Percentiles rank a stretch among this genome's conserved stretches.
These are phyloP conservation scores for Calonectria leucothoes DNA, from an alignment of 2,329 filamentous ascomycete species.

Conservation along the genomic window DNA sequence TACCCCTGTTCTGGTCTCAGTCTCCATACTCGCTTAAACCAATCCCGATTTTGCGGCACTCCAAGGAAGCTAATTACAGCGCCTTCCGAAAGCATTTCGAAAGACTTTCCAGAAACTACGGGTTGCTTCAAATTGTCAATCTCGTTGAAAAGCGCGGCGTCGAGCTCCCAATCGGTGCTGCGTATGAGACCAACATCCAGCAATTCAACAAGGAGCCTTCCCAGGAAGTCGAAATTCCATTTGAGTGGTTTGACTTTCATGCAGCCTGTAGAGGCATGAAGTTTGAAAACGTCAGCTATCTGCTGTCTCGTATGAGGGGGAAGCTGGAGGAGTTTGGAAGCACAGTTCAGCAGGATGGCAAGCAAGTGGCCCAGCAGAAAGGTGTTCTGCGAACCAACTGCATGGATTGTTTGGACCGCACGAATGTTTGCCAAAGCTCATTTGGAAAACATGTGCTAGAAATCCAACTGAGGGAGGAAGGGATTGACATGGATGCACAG, in stretches of 20 bases:
- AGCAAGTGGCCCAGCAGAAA: constrained; percentile 64
- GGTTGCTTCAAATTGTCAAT: constrained; percentile 81
- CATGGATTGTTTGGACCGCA: constrained; percentile 98
- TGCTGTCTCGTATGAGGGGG: constrained; percentile 77
- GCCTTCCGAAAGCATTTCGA: constrained; percentile 87
- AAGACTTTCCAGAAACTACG: constrained; percentile 76
- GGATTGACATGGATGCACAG: constrained; percentile 80
- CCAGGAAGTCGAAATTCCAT: constrained; percentile 58
- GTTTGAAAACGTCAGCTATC: constrained; percentile 90
- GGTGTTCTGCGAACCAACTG: constrained; percentile 95
- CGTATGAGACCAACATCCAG: constrained; percentile 77
- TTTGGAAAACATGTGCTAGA: constrained; percentile 88
- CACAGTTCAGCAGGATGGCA: constrained; percentile 67
- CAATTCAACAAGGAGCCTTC: constrained; percentile 73
- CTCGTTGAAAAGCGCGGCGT: constrained; percentile 90
- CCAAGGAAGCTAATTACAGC: constrained; percentile 78
- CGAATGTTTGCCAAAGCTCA: constrained; percentile 94
- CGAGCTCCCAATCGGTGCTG: constrained; percentile 82
- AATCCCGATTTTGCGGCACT: constrained; percentile 84
- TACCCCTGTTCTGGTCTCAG: constrained; percentile 95
- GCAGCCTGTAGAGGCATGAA: constrained; percentile 94
- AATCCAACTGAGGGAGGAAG: constrained; percentile 79
- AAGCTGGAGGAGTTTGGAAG: constrained; percentile 79
- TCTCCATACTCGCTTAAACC: constrained; percentile 95
- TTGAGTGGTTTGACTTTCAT: constrained; percentile 99